A percentile compares a stretch with the other conserved stretches of the same genome.
Evolutionary conservation across 192 early-diverging fungal species (phyloP).

Genomic region (Gaertneriomyces semiglobifer): DNA sequence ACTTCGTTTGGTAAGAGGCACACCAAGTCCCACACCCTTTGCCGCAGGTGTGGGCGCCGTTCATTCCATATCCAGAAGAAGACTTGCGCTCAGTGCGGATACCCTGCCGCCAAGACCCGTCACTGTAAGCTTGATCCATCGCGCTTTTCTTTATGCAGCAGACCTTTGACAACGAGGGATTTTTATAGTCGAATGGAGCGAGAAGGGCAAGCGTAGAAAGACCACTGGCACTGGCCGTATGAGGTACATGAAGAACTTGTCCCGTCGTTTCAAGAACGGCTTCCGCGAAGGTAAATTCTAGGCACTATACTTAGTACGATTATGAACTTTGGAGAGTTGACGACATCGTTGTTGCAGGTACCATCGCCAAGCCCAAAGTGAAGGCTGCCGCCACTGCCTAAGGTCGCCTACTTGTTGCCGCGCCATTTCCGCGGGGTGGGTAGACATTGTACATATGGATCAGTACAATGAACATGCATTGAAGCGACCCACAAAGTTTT

Average conservation of each 20-base stretch:
- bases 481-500: too few species aligned
- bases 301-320: background rate
- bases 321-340: background rate
- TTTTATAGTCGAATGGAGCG: conserved; percentile 83
- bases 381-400: too few species aligned
- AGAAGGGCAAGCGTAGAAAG: conserved; percentile 97
- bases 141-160: background rate
- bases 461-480: too few species aligned
- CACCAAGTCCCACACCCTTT: conserved; percentile 99
- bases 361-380: background rate
- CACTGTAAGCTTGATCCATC: conserved; percentile 59
- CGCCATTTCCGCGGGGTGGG: too few species aligned
- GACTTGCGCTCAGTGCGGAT: conserved; percentile 98
- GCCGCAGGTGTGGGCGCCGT: conserved; percentile 93
- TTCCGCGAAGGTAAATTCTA: conserved; percentile 69
- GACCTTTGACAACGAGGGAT: background rate
- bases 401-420: too few species aligned
- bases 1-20: conserved; percentile 99
- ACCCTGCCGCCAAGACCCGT: conserved; percentile 96
- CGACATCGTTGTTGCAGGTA: background rate
- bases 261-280: conserved; percentile 96
- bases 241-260: conserved; percentile 90
- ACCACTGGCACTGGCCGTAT: conserved; percentile 99
- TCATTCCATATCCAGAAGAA: conserved; percentile 99
- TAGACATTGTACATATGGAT: too few species aligned